Base-by-base conservation (phyloP, 345 rosid genomes). In the Punica granatum region DNA sequence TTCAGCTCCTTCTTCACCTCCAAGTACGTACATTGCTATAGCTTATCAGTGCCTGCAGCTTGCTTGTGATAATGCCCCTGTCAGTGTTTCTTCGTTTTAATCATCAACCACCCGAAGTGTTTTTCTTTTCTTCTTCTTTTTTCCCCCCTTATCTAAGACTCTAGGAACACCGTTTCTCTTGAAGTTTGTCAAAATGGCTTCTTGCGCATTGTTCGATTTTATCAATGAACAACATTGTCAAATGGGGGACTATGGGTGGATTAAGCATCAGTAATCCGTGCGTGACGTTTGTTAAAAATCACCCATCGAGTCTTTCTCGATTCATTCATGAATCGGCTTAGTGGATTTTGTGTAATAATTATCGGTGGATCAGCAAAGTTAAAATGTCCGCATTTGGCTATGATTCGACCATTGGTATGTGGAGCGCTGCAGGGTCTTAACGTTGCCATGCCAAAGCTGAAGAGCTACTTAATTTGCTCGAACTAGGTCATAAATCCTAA, bases 1-100 rank as follows among this genome's bases (percentile, higher is more conserved):
- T 88, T 68, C 94, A 56, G 61, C 61, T 56, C 61, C 34, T 92
- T 41, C 43, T 88, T 25, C 90, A 90, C 71, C 78, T 92, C 59
- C 98, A 92, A 83, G 98, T 90, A 79, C 33, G 75, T 81, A 4
- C 43, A 19, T 32, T 68, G 19, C 35, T 6, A 25, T 16, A 0
- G 0, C 18, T 43, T 28, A 15, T 26, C 34, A 30, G 11, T 56
- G 61, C 11, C 61, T 26, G 61, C 13, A 26, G 25, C 34, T 14
- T 56, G 61, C 26, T n/a, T 56, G 61, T 56, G 18, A 30, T 26
- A 56, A 56, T 56, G 61, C 61, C 33, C 34, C 33, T 6, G 1
- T 19, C 26, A 12, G 34, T 11, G 26, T 54, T 30, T 30, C 61
- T 56, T 56, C 6, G 61, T 25, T 25, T n/a, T 9, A 23, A 23